Base-by-base conservation (phyloP, 2,329 filamentous ascomycete species). In the Penicillium brevicompactum region DNA sequence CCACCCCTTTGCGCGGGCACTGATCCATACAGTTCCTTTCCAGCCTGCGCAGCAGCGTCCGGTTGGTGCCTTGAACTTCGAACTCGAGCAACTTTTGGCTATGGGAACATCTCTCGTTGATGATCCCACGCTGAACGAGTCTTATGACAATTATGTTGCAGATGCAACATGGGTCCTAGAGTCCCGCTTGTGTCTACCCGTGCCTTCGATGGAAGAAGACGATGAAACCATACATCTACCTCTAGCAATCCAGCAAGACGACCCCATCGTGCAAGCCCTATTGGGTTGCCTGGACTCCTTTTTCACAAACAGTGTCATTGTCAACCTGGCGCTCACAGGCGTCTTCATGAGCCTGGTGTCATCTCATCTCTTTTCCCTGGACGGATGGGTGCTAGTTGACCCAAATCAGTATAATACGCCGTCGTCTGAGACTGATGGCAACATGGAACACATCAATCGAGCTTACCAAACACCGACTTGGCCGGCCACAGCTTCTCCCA, bases 241-340 rank as follows among this genome's bases (percentile, higher is more conserved):
- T 34, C 79, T 87, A 45, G 85, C 84, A 69, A 85, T 89, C 8
- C 78, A 90, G 2, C 76, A 89, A 9, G 87, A 89, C 46, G 84
- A 85, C 62, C 76, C 79, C 7, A 76, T 87, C 6, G 74, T 86
- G 50, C 75, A 74, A 47, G 77, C 79, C 18, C 65, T 87, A 16
- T 57, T 81, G n/a, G 70, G 68, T 42, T 81, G 93, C 7, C 74
- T 99, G 10, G 83, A 88, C 43, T 87, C 82, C 0, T 99, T 97
- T 67, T 91, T 97, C 64, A 83, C 90, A 5, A 99, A 99, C 65
- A 88, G 91, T 2, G 87, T 97, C 2, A 91, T 97, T 64, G 92
- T 90, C 2, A 99, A 99, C 64, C 78, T 99, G 3, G 89, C 89
- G 0, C 80, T 97, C 1, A 97, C 93, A 0, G 90, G 95, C 66